Conservation (phyloP, 2,329 filamentous ascomycete species). For the Bretziella fagacearum region DNA sequence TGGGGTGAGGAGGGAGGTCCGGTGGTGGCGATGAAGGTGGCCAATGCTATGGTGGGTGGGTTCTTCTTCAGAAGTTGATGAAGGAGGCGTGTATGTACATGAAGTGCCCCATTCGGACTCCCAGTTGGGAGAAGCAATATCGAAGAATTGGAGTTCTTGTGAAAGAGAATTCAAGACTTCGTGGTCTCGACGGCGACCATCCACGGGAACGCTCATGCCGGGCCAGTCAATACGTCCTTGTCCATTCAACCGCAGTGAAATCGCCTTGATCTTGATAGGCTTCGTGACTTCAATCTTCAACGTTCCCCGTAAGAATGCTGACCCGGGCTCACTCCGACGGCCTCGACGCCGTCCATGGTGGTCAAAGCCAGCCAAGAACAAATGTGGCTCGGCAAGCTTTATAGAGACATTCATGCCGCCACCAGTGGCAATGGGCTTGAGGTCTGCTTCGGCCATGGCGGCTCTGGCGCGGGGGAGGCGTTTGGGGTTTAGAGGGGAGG, state of each 20-base stretch:
- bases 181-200: conserved; percentile 67
- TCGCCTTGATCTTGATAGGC: conserved; percentile 78
- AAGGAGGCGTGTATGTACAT: conserved; percentile 32
- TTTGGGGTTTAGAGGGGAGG: neutral
- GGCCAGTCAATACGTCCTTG: conserved; percentile 88
- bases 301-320: conserved; percentile 71
- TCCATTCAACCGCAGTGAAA: conserved; percentile 73
- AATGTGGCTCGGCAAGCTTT: conserved; percentile 58
- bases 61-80: neutral
- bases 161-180: conserved; percentile 56
- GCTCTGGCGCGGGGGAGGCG: neutral
- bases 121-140: conserved; percentile 48
- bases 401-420: conserved; percentile 62
- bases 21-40: neutral
- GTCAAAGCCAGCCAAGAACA: conserved; percentile 66
- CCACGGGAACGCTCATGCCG: conserved; percentile 79
- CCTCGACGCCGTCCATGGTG: conserved; percentile 39
- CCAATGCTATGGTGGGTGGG: neutral
- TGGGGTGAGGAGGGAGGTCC: neutral
- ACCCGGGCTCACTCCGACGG: conserved; percentile 42
- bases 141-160: conserved; percentile 85
- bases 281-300: conserved; percentile 72
- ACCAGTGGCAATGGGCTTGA: conserved; percentile 62
- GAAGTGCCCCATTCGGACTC: conserved; percentile 46
- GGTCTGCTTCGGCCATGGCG: conserved; percentile 21